A percentile compares a stretch with the other conserved stretches of the same genome.
Conservation (phyloP, 225 moss, liverwort and hornwort species). For the Pseudoscleropodium purum region DNA sequence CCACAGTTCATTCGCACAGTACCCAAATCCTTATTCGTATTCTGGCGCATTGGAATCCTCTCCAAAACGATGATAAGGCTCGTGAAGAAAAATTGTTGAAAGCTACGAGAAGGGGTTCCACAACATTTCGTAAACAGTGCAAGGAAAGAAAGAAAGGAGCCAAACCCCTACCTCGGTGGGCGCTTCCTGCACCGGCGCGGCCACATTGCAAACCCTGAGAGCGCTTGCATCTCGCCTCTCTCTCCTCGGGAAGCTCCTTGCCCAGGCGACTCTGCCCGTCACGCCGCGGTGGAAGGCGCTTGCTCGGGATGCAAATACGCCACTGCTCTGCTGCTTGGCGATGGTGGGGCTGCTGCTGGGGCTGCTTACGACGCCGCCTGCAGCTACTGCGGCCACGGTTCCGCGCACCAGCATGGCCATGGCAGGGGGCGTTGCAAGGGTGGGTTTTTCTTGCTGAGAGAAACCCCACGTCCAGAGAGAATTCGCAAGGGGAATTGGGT, state of each 20-base stretch:
- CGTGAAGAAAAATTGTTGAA: neutral
- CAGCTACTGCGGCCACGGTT: constrained; percentile 1
- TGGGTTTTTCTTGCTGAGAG: neutral
- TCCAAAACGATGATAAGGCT: too few species aligned
- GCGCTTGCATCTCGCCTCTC: constrained; percentile 1
- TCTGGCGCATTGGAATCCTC: neutral
- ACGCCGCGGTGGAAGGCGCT: constrained; percentile 3
- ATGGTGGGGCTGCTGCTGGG: neutral
- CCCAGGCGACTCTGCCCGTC: neutral
- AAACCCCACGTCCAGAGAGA: neutral
- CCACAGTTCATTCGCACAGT: neutral
- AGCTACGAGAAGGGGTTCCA: neutral
- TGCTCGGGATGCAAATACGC: neutral
- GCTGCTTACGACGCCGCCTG: neutral
- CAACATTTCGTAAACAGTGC: too few species aligned
- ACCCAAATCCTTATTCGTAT: neutral
- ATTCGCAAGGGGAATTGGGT: neutral
- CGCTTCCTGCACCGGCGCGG: constrained; percentile 18
- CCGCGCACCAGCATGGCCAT: constrained; percentile 27
- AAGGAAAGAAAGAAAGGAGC: neutral
- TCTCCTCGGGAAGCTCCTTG: neutral
- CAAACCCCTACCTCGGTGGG: constrained; percentile 17
- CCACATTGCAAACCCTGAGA: constrained; percentile 16
- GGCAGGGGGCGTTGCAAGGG: neutral
- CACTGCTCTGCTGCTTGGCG: neutral